A percentile compares a stretch with the other conserved stretches of the same genome.
Conservation (phyloP, 2,329 filamentous ascomycete species). For the Hypoxylon sp. region DNA sequence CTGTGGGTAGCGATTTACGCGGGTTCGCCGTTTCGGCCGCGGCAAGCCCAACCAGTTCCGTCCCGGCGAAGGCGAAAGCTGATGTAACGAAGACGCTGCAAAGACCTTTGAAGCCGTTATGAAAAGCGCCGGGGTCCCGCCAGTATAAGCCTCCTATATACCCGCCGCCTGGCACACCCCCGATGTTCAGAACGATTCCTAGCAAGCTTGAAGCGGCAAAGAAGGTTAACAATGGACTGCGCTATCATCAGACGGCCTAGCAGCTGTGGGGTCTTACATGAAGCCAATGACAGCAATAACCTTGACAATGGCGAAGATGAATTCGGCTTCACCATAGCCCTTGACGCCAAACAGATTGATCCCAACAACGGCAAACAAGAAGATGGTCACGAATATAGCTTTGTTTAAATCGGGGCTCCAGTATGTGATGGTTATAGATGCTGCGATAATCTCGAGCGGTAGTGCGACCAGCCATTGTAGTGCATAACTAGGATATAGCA, state of each 20-base stretch:
- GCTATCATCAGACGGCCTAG: neutral
- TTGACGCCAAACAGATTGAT: constrained; percentile 93
- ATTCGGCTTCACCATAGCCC: constrained; percentile 91
- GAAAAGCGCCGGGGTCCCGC: constrained; percentile 84
- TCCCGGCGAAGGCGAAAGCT: constrained; percentile 82
- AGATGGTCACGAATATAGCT: constrained; percentile 86
- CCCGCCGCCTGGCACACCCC: constrained; percentile 78
- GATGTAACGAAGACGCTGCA: constrained; percentile 84
- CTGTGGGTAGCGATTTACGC: constrained; percentile 84
- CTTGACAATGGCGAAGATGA: constrained; percentile 88
- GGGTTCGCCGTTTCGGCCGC: constrained; percentile 85
- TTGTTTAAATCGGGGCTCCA: constrained; percentile 78
- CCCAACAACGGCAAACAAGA: constrained; percentile 79
- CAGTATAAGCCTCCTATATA: constrained; percentile 88
- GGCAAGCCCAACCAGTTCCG: constrained; percentile 81
- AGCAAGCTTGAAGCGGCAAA: constrained; percentile 72
- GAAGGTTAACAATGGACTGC: constrained; percentile 7
- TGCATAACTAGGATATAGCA: constrained; percentile 72
- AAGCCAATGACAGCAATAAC: constrained; percentile 89
- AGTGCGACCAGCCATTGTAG: constrained; percentile 89
- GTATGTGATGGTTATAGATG: constrained; percentile 85
- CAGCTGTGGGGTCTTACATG: constrained; percentile 71
- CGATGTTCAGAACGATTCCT: constrained; percentile 87
- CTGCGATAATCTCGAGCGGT: constrained; percentile 88
- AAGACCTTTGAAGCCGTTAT: constrained; percentile 87